Evolutionary conservation across 352 stramenopile genomes (phyloP), one percentile per base, ranked within the genome.

Genomic region (Phytopythium mirpurense): DNA sequence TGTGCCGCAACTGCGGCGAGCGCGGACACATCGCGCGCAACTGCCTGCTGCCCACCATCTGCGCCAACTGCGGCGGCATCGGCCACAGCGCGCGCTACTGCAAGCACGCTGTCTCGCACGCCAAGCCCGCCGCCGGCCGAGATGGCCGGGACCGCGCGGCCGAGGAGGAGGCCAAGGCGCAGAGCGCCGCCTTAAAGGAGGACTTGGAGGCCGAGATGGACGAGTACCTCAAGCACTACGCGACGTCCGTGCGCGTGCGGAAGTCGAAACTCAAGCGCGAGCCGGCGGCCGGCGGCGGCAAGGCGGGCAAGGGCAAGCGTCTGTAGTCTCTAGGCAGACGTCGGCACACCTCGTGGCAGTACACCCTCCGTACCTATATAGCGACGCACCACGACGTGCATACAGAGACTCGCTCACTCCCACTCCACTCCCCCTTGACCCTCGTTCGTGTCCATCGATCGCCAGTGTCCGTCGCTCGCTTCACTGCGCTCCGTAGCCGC

Each of bases 401-500:
- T 56, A n/a, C n/a, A n/a, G n/a, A n/a, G n/a, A n/a, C n/a, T n/a
- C n/a, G n/a, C n/a, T n/a, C n/a, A n/a, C n/a, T n/a, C n/a, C n/a
- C n/a, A n/a, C n/a, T n/a, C n/a, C n/a, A n/a, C n/a, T n/a, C n/a
- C n/a, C n/a, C n/a, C n/a, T n/a, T n/a, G n/a, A n/a, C n/a, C n/a
- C n/a, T n/a, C n/a, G n/a, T n/a, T n/a, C n/a, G n/a, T n/a, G n/a
- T n/a, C n/a, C n/a, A n/a, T n/a, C n/a, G n/a, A n/a, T n/a, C n/a
- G n/a, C n/a, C n/a, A n/a, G n/a, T n/a, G n/a, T n/a, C n/a, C n/a
- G n/a, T n/a, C n/a, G n/a, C n/a, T 1, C 27, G 5, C n/a, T 21
- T 51, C 29, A 51, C 34, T 29, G 48, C 44, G 48, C 49, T 31
- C 96, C 96, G 57, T 94, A 99, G 56, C 96, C 97, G 31, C 97